A percentile compares a stretch with the other conserved stretches of the same genome.
phyloP scores from a whole-genome alignment of 2,329 filamentous ascomycete genomes.

The Penicillium freii region DNA sequence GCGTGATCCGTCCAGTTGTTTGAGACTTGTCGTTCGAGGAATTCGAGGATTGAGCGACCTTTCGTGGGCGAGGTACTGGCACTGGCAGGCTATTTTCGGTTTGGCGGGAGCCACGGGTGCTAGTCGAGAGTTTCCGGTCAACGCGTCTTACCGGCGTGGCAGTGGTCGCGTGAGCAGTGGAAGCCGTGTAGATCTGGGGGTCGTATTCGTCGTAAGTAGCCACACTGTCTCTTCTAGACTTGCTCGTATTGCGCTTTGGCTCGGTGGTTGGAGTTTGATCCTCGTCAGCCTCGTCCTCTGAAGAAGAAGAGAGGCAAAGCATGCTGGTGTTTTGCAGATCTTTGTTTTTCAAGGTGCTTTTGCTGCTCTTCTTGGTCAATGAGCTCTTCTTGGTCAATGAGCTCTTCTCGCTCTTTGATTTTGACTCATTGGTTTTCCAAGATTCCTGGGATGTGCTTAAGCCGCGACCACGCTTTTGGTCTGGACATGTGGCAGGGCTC shows the following conservation, averaged over 20 bases:
- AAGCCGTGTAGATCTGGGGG: conserved; percentile 45
- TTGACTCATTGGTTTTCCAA: conserved; percentile 15
- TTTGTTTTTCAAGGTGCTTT: conserved; percentile 36
- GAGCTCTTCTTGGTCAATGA: conserved; percentile 29
- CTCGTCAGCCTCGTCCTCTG: conserved; percentile 45
- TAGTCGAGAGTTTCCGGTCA: conserved; percentile 27
- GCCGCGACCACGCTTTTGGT: conserved; percentile 13
- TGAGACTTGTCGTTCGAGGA: conserved; percentile 30
- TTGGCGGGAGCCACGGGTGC: conserved; percentile 27
- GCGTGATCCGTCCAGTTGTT: conserved; percentile 22
- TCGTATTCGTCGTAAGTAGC: conserved; percentile 41
- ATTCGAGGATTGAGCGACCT: conserved; percentile 24
- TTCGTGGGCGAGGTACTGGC: conserved; percentile 12
- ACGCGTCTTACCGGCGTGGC: conserved; percentile 25
- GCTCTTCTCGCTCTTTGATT: conserved; percentile 20
- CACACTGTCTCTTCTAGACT: conserved; percentile 38
- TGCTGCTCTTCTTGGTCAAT: conserved; percentile 41
- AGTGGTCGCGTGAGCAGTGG: conserved; percentile 36
- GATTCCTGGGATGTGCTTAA: conserved; percentile 21
- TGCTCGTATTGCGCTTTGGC: conserved; percentile 10
- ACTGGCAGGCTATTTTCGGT: conserved; percentile 15
- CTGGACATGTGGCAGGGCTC: conserved; percentile 22
- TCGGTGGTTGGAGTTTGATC: conserved; percentile 23
- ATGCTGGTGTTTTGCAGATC: conserved; percentile 48
- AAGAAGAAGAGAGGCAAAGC: conserved; percentile 51